Conservation (phyloP, 2,329 filamentous ascomycete genomes). For the Verruconis gallopava region DNA sequence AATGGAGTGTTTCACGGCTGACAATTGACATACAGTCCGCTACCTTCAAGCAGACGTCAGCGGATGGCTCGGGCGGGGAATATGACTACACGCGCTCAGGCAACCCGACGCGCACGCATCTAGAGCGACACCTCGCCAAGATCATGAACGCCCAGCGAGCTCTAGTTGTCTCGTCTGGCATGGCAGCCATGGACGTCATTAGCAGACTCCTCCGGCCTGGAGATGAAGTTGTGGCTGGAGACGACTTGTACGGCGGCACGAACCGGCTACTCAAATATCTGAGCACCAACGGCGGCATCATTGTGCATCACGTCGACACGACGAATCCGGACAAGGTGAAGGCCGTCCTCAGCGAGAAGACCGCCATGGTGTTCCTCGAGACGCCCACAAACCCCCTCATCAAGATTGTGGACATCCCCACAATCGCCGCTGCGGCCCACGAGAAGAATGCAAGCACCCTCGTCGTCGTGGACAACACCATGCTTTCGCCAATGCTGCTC, state of each 20-base stretch:
- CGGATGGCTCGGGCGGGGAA: constrained; percentile 64
- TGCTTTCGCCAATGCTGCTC: constrained; percentile 88
- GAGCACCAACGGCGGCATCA: constrained; percentile 74
- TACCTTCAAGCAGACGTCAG: constrained; percentile 89
- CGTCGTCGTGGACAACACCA: constrained; percentile 94
- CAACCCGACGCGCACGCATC: constrained; percentile 89
- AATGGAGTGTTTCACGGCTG: constrained; percentile 50
- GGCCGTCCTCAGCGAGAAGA: constrained; percentile 61
- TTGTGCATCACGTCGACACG: constrained; percentile 94
- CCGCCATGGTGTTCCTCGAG: constrained; percentile 89
- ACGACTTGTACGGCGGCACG: constrained; percentile 92
- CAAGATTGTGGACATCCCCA: constrained; percentile 87
- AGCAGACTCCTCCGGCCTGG: constrained; percentile 80
- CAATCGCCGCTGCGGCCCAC: constrained; percentile 66
- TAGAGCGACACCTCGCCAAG: constrained; percentile 94
- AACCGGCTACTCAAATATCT: constrained; percentile 89
- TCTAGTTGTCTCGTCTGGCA: constrained; percentile 87
- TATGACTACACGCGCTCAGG: constrained; percentile 98
- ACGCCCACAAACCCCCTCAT: constrained; percentile 96
- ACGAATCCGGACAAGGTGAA: constrained; percentile 62
- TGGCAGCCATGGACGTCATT: constrained; percentile 95
- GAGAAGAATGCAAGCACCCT: constrained; percentile 64
- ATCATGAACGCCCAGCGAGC: constrained; percentile 93
- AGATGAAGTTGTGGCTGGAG: constrained; percentile 93
- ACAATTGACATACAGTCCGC: constrained; percentile 49